phyloP scores from a whole-genome alignment of 441 rosid genomes.

The Lepidium campestre region DNA sequence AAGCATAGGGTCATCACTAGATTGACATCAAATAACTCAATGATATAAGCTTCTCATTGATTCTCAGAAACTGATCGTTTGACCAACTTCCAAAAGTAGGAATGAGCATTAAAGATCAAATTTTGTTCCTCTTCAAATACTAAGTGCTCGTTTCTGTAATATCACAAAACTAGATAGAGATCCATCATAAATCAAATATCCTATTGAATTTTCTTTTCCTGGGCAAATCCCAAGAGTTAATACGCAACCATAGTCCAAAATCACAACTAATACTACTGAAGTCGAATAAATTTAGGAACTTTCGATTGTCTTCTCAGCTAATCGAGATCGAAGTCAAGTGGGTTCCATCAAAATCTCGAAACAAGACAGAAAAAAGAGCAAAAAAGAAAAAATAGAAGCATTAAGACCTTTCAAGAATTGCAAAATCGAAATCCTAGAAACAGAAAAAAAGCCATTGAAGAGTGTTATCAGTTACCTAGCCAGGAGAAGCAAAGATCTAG shows the following conservation, averaged over 20 bases:
- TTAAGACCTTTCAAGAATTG: background rate
- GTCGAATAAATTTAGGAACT: background rate
- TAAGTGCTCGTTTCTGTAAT: background rate
- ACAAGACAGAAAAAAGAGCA: background rate
- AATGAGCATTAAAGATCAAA: background rate
- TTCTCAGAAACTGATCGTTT: background rate
- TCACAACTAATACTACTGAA: background rate
- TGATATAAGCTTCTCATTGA: background rate
- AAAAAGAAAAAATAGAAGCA: background rate
- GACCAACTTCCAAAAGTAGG: background rate
- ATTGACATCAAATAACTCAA: background rate
- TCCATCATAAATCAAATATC: background rate
- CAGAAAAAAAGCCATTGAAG: conserved; percentile 10
- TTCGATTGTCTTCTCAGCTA: background rate
- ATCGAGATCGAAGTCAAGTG: background rate
- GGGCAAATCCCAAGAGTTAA: background rate
- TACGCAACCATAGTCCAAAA: background rate
- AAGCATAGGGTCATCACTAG: background rate
- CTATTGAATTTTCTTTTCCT: background rate
- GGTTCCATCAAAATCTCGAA: conserved; percentile 2
- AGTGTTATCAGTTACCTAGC: background rate
- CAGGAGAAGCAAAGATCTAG: background rate
- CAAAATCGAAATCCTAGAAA: conserved; percentile 11
- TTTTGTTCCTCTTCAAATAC: background rate
- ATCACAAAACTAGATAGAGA: background rate